Evolutionary conservation across 768 basidiomycete genomes (phyloP).

Genomic region (Hirschioporus abietinus): DNA sequence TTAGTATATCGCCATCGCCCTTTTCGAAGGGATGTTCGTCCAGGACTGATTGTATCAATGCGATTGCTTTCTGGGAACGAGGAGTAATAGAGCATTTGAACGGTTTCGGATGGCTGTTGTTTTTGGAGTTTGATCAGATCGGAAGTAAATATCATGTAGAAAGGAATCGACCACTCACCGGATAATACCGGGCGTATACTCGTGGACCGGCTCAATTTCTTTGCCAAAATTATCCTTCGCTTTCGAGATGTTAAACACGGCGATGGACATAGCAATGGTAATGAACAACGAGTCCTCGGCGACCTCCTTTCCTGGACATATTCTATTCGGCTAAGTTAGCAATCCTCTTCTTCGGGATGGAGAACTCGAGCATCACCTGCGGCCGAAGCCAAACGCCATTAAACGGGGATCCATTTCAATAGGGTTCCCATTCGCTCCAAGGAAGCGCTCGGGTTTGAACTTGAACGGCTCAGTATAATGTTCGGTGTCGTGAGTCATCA

Average conservation of each 20-base stretch:
- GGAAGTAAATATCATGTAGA: neutral
- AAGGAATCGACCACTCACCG: neutral
- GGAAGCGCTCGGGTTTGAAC: constrained; percentile 14
- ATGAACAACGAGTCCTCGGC: neutral
- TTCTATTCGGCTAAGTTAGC: too few relatives aligned
- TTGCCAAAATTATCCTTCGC: constrained; percentile 3
- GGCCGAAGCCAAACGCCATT: constrained; percentile 66
- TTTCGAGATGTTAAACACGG: constrained; percentile 15
- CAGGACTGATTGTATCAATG: neutral
- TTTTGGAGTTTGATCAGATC: neutral
- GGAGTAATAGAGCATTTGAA: neutral
- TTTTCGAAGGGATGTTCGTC: neutral
- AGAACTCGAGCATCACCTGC: constrained; percentile 32
- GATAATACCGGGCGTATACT: neutral
- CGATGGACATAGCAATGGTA: constrained; percentile 14
- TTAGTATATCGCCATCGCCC: neutral
- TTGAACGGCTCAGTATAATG: constrained; percentile 11
- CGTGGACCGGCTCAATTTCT: neutral
- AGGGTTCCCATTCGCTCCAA: constrained; percentile 10
- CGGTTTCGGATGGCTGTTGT: neutral
- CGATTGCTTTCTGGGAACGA: neutral
- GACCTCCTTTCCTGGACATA: neutral
- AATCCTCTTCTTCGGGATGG: too few relatives aligned
- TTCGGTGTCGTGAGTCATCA: constrained; percentile 8
- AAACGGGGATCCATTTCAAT: constrained; percentile 52